Evolutionary conservation across 305 asterid species (phyloP).

Genomic region (Plantago lanceolata): DNA sequence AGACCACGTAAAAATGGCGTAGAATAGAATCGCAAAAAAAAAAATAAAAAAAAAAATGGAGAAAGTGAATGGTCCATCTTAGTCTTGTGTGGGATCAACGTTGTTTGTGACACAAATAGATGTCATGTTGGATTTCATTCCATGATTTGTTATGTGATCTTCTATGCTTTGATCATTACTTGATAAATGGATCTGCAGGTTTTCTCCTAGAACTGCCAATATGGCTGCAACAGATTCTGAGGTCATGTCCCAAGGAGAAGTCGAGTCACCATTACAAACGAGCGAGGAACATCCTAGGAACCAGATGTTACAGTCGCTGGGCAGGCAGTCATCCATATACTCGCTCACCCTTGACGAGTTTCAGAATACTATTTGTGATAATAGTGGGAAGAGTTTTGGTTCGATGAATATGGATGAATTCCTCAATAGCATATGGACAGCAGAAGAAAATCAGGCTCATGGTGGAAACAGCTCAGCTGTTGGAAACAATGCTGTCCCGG

Average conservation of each 20-base stretch:
- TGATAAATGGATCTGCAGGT: not conserved
- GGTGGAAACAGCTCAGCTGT: slow-evolving; percentile 21
- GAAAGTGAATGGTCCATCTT: too few relatives aligned
- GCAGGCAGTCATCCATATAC: slow-evolving; percentile 63
- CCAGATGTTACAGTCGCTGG: slow-evolving; percentile 32
- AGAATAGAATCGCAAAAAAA: not conserved
- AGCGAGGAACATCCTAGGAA: slow-evolving; percentile 34
- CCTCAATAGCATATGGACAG: slow-evolving; percentile 84
- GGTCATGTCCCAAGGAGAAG: slow-evolving; percentile 45
- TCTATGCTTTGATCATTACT: not conserved
- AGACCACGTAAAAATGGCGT: not conserved
- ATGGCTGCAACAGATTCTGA: slow-evolving; percentile 51
- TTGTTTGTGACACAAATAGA: not conserved
- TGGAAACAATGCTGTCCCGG: not conserved
- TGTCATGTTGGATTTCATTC: not conserved
- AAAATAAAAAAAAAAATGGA: too few relatives aligned
- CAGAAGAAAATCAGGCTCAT: slow-evolving; percentile 73
- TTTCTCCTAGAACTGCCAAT: not conserved
- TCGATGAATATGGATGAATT: slow-evolving; percentile 96
- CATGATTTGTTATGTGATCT: not conserved
- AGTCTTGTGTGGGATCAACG: too few relatives aligned
- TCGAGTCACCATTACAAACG: slow-evolving; percentile 35
- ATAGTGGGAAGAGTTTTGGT: slow-evolving; percentile 68
- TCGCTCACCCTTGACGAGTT: slow-evolving; percentile 80
- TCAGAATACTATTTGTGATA: slow-evolving; percentile 54